A percentile compares a stretch with the other conserved stretches of the same genome.
Evolutionary conservation across 1,139 yeast species (phyloP).

Genomic region (Pichia sp.): DNA sequence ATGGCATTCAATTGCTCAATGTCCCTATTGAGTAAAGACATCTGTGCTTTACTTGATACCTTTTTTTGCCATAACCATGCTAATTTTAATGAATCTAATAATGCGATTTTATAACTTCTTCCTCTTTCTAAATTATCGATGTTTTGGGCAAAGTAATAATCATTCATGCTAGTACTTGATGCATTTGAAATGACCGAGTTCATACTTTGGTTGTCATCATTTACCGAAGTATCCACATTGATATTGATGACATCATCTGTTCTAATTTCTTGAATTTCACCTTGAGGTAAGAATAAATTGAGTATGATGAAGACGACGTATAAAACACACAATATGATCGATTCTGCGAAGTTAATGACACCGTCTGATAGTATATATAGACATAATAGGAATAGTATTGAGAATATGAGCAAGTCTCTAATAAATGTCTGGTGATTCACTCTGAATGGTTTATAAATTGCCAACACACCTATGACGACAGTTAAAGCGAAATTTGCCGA

Average conservation of each 20-base stretch:
- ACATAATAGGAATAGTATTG: conserved; percentile 35
- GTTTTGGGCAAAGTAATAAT: conserved; percentile 22
- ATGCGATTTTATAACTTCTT: conserved; percentile 26
- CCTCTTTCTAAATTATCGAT: conserved; percentile 30
- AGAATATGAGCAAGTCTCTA: conserved; percentile 36
- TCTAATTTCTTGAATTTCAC: neutral
- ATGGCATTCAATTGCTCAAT: conserved; percentile 5
- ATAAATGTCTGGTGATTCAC: conserved; percentile 44
- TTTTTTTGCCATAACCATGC: conserved; percentile 19
- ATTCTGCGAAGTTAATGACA: conserved; percentile 45
- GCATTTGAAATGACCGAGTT: conserved; percentile 2
- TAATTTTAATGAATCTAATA: conserved; percentile 31
- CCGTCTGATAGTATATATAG: conserved; percentile 49
- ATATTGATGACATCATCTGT: neutral
- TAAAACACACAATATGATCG: conserved; percentile 41
- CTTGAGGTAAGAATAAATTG: conserved; percentile 26
- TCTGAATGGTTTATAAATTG: conserved; percentile 62
- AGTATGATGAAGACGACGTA: conserved; percentile 40
- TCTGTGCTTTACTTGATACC: conserved; percentile 1
- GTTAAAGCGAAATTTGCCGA: conserved; percentile 79
- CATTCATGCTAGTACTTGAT: conserved; percentile 16
- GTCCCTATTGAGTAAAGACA: conserved; percentile 1
- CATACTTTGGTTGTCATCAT: neutral
- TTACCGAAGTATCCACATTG: neutral
- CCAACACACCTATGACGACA: conserved; percentile 74